Percentiles rank a stretch among this genome's conserved stretches.
phyloP scores from a whole-genome alignment of 2,329 filamentous ascomycete genomes.

The Trichoderma lentiforme region DNA sequence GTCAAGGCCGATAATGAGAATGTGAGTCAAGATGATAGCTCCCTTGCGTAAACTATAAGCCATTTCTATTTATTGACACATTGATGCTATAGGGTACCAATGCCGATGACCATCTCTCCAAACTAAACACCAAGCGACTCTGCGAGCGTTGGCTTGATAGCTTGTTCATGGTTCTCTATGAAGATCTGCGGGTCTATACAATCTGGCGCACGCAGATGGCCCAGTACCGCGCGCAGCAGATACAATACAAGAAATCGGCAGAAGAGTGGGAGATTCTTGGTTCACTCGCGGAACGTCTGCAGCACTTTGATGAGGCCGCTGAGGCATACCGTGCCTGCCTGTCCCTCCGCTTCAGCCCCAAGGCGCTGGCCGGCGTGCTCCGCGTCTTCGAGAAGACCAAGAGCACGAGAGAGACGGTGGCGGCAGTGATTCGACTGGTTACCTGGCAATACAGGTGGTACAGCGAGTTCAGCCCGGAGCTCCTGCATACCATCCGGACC shows the following conservation, averaged over 20 bases:
- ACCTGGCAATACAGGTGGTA: slow-evolving; percentile 99
- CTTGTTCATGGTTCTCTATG: slow-evolving; percentile 98
- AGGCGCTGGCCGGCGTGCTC: slow-evolving; percentile 82
- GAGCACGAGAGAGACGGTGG: slow-evolving; percentile 76
- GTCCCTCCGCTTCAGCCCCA: slow-evolving; percentile 84
- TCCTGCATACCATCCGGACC: slow-evolving; percentile 82
- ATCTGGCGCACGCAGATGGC: slow-evolving; percentile 99
- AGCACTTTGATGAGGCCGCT: slow-evolving; percentile 85
- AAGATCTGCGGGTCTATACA: slow-evolving; percentile 95
- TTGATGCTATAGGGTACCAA: slow-evolving; percentile 50
- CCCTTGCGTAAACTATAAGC: neutral
- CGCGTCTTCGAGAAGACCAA: slow-evolving; percentile 73
- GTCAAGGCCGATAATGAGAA: slow-evolving; percentile 73
- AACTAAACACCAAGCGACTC: slow-evolving; percentile 93
- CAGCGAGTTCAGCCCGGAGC: slow-evolving; percentile 93
- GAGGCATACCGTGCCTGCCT: slow-evolving; percentile 92
- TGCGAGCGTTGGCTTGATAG: slow-evolving; percentile 98
- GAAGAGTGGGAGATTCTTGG: slow-evolving; percentile 99
- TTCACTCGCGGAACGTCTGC: slow-evolving; percentile 84
- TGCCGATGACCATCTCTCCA: slow-evolving; percentile 72
- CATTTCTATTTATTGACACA: slow-evolving; percentile 22
- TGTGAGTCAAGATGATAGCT: slow-evolving; percentile 41
- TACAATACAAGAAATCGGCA: slow-evolving; percentile 93
- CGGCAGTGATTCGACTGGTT: slow-evolving; percentile 83
- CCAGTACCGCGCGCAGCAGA: slow-evolving; percentile 87